Evolutionary conservation across 768 basidiomycete genomes (phyloP).

Genomic region (Leccinum truebloodii): DNA sequence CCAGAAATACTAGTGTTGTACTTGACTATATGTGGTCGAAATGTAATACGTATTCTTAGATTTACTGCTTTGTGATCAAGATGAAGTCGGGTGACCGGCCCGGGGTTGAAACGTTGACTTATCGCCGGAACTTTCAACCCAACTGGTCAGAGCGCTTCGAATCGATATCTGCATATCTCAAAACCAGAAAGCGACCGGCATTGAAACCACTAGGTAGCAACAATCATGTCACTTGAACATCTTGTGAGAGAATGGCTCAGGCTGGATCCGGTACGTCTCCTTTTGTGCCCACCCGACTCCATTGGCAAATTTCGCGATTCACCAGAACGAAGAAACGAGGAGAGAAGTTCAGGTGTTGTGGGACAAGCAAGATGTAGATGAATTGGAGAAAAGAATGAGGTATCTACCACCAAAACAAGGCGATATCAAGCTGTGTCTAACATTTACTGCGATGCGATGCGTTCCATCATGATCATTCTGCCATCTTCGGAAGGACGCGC

Average conservation of each 20-base stretch:
- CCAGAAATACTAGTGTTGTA: no score
- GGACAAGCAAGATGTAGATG: slow-evolving; percentile 28
- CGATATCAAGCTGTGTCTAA: neutral
- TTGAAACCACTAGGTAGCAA: neutral
- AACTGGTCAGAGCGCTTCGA: neutral
- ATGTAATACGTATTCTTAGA: no score
- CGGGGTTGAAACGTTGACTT: no score
- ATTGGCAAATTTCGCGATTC: neutral
- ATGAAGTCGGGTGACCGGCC: no score
- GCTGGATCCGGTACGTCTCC: slow-evolving; percentile 43
- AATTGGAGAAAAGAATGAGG: slow-evolving; percentile 47
- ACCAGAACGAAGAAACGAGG: slow-evolving; percentile 41
- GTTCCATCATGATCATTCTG: neutral
- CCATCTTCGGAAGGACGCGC: slow-evolving; percentile 45
- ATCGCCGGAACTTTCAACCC: no score
- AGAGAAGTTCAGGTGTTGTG: slow-evolving; percentile 38
- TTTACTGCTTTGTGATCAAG: no score
- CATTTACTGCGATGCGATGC: neutral
- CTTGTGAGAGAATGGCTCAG: slow-evolving; percentile 54
- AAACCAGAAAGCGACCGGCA: neutral
- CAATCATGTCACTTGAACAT: slow-evolving; percentile 35
- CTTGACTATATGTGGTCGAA: no score
- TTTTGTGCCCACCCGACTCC: neutral
- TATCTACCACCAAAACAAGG: slow-evolving; percentile 12
- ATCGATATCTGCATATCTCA: neutral